Base-by-base conservation (phyloP, 345 rosid genomes). In the Cardiospermum halicacabum region DNA sequence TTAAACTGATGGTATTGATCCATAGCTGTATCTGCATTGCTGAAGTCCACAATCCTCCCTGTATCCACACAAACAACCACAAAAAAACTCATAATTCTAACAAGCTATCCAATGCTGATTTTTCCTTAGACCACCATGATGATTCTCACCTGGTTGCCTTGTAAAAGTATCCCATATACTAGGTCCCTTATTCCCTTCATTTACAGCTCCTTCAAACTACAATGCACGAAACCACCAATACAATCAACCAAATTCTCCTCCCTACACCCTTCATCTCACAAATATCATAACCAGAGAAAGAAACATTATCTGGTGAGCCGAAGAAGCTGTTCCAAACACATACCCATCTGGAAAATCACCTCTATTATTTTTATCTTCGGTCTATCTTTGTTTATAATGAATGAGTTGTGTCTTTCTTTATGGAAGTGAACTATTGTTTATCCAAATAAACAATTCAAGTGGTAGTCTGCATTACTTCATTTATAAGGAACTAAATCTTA, bases 81-180 rank as follows among this genome's bases (percentile, higher is more conserved):
- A 10, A 25, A 11, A 19, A 25, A 28, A n/a, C 16, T 11, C 3
- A 4, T 9, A 5, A 11, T 32, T 55, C 10, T 13, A 15, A 55
- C 59, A 13, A 26, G 18, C 32, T 62, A 36, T 62, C 13, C 66
- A 13, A 22, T 2, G 7, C 34, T 6, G 2, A 21, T 49, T 49
- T 62, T 16, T 11, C 13, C 32, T 5, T 15, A 36, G 43, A 47
- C 13, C n/a, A n/a, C n/a, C n/a, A n/a, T n/a, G n/a, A 25, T 24
- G 2, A 22, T 56, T 28, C 45, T 73, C 69, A 83, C 96, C 97
- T 71, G 92, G 83, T 71, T 81, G 82, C 78, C 76, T 85, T 3
- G 89, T 75, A 81, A 90, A 88, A 15, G 97, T 82, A 45, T 93
- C 97, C 96, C 97, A 90, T 73, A 88, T 88, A 76, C 94, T 93